Evolutionary conservation across 2,329 filamentous ascomycete species (phyloP), one percentile per base, ranked within the genome.

Genomic region (Pyrenophora tritici-repentis): DNA sequence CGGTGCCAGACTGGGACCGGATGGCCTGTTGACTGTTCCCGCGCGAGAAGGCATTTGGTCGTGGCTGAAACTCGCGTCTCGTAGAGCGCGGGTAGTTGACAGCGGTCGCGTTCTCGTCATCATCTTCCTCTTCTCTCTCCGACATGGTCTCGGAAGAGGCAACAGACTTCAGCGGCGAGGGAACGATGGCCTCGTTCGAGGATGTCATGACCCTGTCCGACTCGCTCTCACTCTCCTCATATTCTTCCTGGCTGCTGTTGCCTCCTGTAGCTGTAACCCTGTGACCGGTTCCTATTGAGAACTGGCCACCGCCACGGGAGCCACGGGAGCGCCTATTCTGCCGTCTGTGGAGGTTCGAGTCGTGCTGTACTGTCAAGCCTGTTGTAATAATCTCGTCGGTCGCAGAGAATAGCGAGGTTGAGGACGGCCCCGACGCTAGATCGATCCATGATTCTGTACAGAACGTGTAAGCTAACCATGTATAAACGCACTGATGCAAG

Each of bases 161-260:
- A 12, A 67, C 62, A 10, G 70, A 72, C 33, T 66, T 64, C 16
- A 71, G 55, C 40, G 71, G 72, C 2, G 70, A 72, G 8, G 65
- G 67, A n/a, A 63, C 63, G 18, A 84, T 71, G 35, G 81, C 83
- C 67, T 87, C 84, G 56, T 83, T 86, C 3, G 85, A 87, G 52
- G 83, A 86, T 50, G 81, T 83, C 76, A 86, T 78, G 42, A 85
- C 78, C 47, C 82, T 83, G 64, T 96, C 92, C 35, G 91, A 91
- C 56, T 96, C 92, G 73, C 83, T 96, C 72, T 96, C 91, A 56
- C 89, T 95, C 77, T 96, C 91, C 29, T 96, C 91, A 66, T 95
- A 96, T 76, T 96, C 92, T 63, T 96, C 92, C 71, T 96, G 91
- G 66, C 92, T 96, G 74, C 91, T 95, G 43, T 90, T 94, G 29